Evolutionary conservation across 257 asterid genomes (phyloP).

Genomic region (Scutellaria minor): DNA sequence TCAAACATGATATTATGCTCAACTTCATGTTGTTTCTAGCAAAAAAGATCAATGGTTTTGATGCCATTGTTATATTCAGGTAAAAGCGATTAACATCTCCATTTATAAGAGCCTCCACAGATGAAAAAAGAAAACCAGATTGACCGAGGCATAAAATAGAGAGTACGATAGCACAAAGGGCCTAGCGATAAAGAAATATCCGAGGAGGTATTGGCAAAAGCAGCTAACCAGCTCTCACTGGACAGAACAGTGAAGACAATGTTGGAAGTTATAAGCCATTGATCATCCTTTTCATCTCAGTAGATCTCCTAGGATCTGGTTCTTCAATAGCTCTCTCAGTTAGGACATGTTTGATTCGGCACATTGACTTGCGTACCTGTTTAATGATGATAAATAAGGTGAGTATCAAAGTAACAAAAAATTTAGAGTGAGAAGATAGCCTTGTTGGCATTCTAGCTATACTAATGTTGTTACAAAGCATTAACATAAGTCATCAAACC

Average conservation of each 20-base stretch:
- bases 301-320: conserved; percentile 85
- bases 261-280: conserved; percentile 54
- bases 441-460: too few relatives aligned
- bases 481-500: neutral
- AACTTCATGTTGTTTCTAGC: too few relatives aligned
- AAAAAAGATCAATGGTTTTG: too few relatives aligned
- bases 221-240: neutral
- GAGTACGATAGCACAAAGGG: conserved; percentile 3
- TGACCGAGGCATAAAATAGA: neutral
- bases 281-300: conserved; percentile 94
- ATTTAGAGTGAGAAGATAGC: too few relatives aligned
- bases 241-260: neutral
- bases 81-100: neutral
- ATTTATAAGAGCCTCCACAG: conserved; percentile 9
- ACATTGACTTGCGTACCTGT: conserved; percentile 92
- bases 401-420: neutral
- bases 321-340: conserved; percentile 97
- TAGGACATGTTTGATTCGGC: conserved; percentile 90
- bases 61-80: neutral
- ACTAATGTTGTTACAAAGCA: too few relatives aligned
- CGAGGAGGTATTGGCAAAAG: too few relatives aligned
- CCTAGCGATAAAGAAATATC: neutral
- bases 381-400: neutral
- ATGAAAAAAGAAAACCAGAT: neutral
- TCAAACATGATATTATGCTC: neutral